These are phyloP conservation scores for Russula earlei DNA, from an alignment of 768 basidiomycete species.

Conservation along the genomic window DNA sequence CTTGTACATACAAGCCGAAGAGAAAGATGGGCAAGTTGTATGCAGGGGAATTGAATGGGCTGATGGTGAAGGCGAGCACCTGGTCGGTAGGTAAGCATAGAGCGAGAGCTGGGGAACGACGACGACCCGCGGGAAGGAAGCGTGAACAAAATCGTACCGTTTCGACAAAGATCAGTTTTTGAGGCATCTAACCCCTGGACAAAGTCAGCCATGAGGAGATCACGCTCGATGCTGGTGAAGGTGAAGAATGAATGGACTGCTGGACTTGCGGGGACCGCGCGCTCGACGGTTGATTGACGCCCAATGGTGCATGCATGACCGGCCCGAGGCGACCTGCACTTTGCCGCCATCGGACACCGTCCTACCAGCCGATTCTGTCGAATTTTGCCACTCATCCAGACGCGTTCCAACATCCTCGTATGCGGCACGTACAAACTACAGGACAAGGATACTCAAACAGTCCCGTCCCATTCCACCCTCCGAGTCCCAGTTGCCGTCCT, in stretches of 20 bases:
- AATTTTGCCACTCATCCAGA: conserved; percentile 75
- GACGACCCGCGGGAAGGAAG: background rate
- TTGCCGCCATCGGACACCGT: conserved; percentile 49
- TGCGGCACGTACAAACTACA: conserved; percentile 90
- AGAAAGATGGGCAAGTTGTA: conserved; percentile 83
- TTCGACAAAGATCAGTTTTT: conserved; percentile 53
- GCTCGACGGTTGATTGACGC: too few relatives aligned
- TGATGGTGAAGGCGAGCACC: conserved; percentile 52
- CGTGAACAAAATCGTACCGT: conserved; percentile 34
- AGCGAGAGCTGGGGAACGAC: background rate
- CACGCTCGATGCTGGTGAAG: too few relatives aligned
- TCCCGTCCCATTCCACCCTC: background rate
- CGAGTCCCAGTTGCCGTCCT: background rate
- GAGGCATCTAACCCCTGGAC: conserved; percentile 62
- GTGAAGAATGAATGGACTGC: too few relatives aligned
- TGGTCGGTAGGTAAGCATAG: too few relatives aligned
- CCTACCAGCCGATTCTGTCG: conserved; percentile 84
- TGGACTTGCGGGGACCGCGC: too few relatives aligned
- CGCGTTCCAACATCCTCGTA: conserved; percentile 55
- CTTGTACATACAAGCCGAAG: conserved; percentile 67
- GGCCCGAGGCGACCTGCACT: background rate
- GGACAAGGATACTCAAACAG: conserved; percentile 21
- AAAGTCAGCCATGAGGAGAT: conserved; percentile 51
- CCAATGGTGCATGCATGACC: too few relatives aligned
- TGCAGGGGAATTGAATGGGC: conserved; percentile 46